phyloP scores from a whole-genome alignment of 177 flowering plant genomes.

The Vitis hybrid region DNA sequence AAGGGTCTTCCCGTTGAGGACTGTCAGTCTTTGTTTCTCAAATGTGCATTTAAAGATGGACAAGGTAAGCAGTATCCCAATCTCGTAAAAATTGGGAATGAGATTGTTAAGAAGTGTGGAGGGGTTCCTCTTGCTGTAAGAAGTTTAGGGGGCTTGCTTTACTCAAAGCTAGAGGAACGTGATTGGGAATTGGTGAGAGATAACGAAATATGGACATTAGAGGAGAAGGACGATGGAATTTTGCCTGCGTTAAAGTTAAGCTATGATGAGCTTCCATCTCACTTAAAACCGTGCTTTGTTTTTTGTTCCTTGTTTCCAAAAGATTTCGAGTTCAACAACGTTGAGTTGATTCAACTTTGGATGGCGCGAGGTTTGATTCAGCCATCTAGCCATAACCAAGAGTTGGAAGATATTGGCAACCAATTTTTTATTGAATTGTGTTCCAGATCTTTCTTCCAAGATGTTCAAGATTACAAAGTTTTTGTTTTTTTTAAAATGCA shows the following conservation, averaged over 20 bases:
- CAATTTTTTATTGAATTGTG: slow-evolving; percentile 8
- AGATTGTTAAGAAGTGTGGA: slow-evolving; percentile 11
- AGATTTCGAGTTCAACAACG: no score
- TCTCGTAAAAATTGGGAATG: slow-evolving; percentile 1
- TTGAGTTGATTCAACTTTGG: no score
- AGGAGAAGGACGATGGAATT: slow-evolving; percentile 1
- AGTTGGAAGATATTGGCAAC: slow-evolving; percentile 9
- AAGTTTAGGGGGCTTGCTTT: slow-evolving; percentile 9
- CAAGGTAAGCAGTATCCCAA: neutral
- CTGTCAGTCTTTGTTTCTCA: slow-evolving; percentile 1
- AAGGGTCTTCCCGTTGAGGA: neutral
- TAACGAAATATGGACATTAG: slow-evolving; percentile 7
- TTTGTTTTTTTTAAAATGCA: no score
- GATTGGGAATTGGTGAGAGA: slow-evolving; percentile 12
- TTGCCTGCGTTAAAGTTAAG: slow-evolving; percentile 7
- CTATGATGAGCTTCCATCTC: slow-evolving; percentile 11
- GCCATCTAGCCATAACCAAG: neutral
- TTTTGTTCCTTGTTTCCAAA: slow-evolving; percentile 13
- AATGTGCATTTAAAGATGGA: slow-evolving; percentile 5
- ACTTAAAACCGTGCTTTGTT: slow-evolving; percentile 16
- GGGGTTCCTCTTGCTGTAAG: slow-evolving; percentile 17
- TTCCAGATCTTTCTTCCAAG: neutral
- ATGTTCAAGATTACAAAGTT: no score
- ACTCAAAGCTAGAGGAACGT: neutral
- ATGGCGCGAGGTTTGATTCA: no score